phyloP scores from a whole-genome alignment of 805 yeast species.

The Pichia kluyveri region DNA sequence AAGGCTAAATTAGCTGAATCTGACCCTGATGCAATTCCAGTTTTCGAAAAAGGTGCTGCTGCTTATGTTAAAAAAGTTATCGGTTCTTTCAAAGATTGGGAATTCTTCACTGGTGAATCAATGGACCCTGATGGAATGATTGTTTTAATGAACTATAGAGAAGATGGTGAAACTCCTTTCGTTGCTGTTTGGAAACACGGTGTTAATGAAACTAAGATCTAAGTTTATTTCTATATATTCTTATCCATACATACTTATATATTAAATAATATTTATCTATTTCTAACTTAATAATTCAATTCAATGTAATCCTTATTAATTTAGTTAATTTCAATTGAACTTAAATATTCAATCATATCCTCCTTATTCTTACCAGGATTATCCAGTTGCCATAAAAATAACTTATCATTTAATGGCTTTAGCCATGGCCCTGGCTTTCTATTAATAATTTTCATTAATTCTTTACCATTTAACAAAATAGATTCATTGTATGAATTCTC shows the following conservation, averaged over 20 bases:
- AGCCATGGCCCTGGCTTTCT: constrained; percentile 87
- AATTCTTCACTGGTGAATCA: constrained; percentile 98
- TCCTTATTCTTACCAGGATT: constrained; percentile 47
- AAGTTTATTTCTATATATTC: constrained; percentile 24
- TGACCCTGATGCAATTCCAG: constrained; percentile 78
- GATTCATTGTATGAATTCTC: constrained; percentile 39
- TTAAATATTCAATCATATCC: constrained; percentile 43
- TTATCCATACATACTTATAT: too few relatives aligned
- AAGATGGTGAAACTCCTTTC: constrained; percentile 97
- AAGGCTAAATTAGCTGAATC: constrained; percentile 85
- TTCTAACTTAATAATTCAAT: neutral
- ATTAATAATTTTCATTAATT: constrained; percentile 39
- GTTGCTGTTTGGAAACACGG: constrained; percentile 99
- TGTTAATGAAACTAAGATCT: constrained; percentile 81
- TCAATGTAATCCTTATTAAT: neutral
- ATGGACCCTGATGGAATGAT: constrained; percentile 99
- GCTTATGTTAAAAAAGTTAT: constrained; percentile 93
- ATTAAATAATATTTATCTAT: neutral
- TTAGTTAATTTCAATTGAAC: constrained; percentile 1
- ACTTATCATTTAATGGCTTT: constrained; percentile 41
- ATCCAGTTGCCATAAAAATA: constrained; percentile 71
- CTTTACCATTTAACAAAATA: constrained; percentile 72
- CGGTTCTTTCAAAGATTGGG: constrained; percentile 97
- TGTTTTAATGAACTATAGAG: constrained; percentile 98
- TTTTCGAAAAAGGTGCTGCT: constrained; percentile 96